Conservation (phyloP, 2,329 filamentous ascomycete genomes). For the Phoma sp. region DNA sequence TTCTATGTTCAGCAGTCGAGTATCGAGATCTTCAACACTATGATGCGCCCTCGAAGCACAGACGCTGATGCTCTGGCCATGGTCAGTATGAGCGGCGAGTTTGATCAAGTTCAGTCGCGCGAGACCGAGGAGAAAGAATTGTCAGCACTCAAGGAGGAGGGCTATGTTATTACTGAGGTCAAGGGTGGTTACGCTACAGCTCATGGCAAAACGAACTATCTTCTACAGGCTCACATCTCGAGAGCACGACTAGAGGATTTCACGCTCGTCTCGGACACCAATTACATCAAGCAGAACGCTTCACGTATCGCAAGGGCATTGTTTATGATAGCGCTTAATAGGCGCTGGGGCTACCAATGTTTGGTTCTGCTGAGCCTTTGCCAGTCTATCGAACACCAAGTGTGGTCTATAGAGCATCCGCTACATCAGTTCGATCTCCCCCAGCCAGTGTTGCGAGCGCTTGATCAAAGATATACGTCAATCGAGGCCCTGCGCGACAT, state of each 20-base stretch:
- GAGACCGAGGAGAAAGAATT: slow-evolving; percentile 91
- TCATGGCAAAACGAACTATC: slow-evolving; percentile 93
- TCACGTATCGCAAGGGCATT: slow-evolving; percentile 91
- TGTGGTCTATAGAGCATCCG: slow-evolving; percentile 95
- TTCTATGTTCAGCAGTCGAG: slow-evolving; percentile 94
- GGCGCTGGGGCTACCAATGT: slow-evolving; percentile 95
- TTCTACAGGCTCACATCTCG: slow-evolving; percentile 93
- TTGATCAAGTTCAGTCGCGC: slow-evolving; percentile 93
- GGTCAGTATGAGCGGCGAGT: slow-evolving; percentile 97
- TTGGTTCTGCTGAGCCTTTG: slow-evolving; percentile 87
- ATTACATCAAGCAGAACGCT: slow-evolving; percentile 95
- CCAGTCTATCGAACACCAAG: slow-evolving; percentile 95
- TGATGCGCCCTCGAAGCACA: slow-evolving; percentile 85
- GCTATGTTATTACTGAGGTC: slow-evolving; percentile 74
- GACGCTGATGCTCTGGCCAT: slow-evolving; percentile 94
- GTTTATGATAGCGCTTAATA: slow-evolving; percentile 96
- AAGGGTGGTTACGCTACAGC: slow-evolving; percentile 70
- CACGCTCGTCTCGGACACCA: slow-evolving; percentile 86
- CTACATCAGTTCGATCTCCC: slow-evolving; percentile 94
- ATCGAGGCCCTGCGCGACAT: slow-evolving; percentile 90
- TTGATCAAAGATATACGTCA: slow-evolving; percentile 81
- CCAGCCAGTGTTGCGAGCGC: slow-evolving; percentile 78
- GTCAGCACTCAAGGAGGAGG: slow-evolving; percentile 71
- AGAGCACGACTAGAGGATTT: slow-evolving; percentile 89
- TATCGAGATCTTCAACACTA: slow-evolving; percentile 93